Percentiles rank a stretch among this genome's conserved stretches.
phyloP scores from a whole-genome alignment of 352 stramenopile genomes.

The Globisporangium emineosum region DNA sequence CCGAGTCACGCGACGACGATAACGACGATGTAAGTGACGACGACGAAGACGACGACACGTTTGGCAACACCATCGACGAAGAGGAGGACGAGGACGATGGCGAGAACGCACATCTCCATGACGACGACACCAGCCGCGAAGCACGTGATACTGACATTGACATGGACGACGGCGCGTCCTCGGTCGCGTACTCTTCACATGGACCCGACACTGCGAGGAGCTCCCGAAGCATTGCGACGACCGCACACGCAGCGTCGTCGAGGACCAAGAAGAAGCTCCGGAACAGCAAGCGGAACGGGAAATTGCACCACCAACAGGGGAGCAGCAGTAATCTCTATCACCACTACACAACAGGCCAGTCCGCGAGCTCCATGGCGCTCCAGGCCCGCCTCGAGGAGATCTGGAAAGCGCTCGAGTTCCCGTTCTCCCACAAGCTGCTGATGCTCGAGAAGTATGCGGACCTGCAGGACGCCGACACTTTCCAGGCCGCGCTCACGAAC shows the following conservation, averaged over 20 bases:
- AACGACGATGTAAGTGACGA: conserved; percentile 9
- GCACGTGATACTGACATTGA: conserved; percentile 12
- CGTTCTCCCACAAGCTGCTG: conserved; percentile 50
- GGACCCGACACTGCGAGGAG: conserved; percentile 19
- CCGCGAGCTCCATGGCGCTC: conserved; percentile 40
- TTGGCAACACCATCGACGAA: conserved; percentile 20
- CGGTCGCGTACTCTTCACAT: background rate
- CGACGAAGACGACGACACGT: conserved; percentile 9
- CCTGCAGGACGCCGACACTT: conserved; percentile 39
- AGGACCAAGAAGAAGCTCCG: conserved; percentile 12
- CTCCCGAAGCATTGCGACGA: conserved; percentile 20
- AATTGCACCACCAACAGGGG: conserved; percentile 16
- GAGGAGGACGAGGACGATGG: conserved; percentile 24
- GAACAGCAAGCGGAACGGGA: conserved; percentile 19
- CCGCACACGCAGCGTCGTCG: background rate
- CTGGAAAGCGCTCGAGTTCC: conserved; percentile 55
- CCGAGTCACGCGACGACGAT: background rate
- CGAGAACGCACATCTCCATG: conserved; percentile 5
- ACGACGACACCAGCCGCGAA: conserved; percentile 13
- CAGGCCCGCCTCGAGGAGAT: conserved; percentile 55
- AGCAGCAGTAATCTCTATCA: conserved; percentile 23
- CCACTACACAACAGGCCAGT: conserved; percentile 20
- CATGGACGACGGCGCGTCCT: conserved; percentile 9
- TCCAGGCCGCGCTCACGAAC: conserved; percentile 34
- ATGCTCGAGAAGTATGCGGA: conserved; percentile 69